These are phyloP conservation scores for Penicillium diatomitis DNA, from an alignment of 495 filamentous ascomycete species.

Conservation along the genomic window DNA sequence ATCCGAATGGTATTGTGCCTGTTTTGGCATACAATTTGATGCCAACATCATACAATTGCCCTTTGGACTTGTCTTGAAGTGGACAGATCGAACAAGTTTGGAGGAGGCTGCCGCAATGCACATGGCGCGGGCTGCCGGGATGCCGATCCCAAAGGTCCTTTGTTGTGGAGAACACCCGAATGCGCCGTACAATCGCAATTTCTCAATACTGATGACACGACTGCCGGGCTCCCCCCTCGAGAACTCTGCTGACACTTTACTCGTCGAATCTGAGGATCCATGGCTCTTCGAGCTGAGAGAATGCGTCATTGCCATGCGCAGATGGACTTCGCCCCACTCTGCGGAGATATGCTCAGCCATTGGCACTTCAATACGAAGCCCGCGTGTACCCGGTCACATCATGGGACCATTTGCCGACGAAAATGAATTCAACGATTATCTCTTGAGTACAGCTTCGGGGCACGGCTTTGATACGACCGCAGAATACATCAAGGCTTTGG, in stretches of 20 bases:
- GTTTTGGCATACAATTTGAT: constrained; percentile 12
- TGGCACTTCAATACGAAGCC: constrained; percentile 3
- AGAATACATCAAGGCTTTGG: constrained; percentile 15
- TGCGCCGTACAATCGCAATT: constrained; percentile 9
- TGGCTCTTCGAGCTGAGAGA: constrained; percentile 11
- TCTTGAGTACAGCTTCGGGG: constrained; percentile 4
- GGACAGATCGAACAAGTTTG: constrained; percentile 30
- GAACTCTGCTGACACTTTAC: constrained; percentile 4
- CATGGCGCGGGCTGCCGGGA: constrained; percentile 25
- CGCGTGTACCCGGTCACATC: constrained; percentile 8
- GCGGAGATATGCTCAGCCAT: constrained; percentile 6
- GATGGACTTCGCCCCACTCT: constrained; percentile 5
- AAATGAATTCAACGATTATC: constrained; percentile 7
- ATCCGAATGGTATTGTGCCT: constrained; percentile 22
- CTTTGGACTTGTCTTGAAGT: constrained; percentile 31
- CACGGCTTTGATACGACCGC: constrained; percentile 6
- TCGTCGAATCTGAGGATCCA: constrained; percentile 8
- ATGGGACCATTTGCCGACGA: constrained; percentile 11
- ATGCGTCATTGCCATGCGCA: constrained; percentile 11
- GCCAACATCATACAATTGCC: constrained; percentile 19
- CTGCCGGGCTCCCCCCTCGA: constrained; percentile 6
- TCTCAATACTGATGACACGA: constrained; percentile 12
- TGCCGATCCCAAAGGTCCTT: constrained; percentile 33
- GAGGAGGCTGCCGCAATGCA: constrained; percentile 33
- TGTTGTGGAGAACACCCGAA: constrained; percentile 31